These are phyloP conservation scores for Platanthera zijinensis DNA, from an alignment of 106 monocot genomes.

Conservation along the genomic window DNA sequence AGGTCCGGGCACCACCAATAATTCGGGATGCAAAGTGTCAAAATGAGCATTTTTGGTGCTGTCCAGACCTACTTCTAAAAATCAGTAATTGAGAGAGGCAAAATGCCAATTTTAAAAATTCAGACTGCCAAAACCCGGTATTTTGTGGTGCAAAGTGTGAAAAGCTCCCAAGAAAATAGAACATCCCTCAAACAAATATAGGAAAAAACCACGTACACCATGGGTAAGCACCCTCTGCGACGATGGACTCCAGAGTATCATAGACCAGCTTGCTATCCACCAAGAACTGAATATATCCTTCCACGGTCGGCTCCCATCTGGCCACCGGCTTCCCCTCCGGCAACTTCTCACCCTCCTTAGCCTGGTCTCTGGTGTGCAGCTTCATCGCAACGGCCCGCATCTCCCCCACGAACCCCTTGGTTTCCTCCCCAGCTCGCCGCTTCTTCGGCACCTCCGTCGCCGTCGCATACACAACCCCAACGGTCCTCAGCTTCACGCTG, in stretches of 20 bases:
- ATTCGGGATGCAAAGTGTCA: too few species aligned
- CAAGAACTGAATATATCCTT: constrained; percentile 60
- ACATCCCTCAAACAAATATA: neutral
- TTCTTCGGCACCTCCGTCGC: constrained; percentile 29
- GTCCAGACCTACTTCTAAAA: too few species aligned
- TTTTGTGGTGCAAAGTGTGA: too few species aligned
- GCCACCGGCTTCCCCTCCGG: constrained; percentile 28
- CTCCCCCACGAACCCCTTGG: constrained; percentile 61
- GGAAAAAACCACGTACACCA: constrained; percentile 42
- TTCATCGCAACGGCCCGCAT: constrained; percentile 63
- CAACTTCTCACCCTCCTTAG: constrained; percentile 69
- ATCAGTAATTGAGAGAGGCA: too few species aligned
- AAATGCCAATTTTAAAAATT: too few species aligned
- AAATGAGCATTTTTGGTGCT: too few species aligned
- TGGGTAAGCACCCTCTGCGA: constrained; percentile 36
- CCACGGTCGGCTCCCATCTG: constrained; percentile 61
- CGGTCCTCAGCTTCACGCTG: neutral
- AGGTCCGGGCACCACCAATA: too few species aligned
- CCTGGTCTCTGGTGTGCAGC: constrained; percentile 67
- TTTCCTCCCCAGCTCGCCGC: constrained; percentile 15
- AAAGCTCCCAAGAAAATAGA: too few species aligned
- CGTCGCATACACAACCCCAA: constrained; percentile 9
- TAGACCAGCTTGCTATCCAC: constrained; percentile 73
- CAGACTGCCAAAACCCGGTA: too few species aligned
- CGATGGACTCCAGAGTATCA: constrained; percentile 55